These are phyloP conservation scores for Colletotrichum sp. DNA, from an alignment of 2,329 filamentous ascomycete species.

Conservation along the genomic window DNA sequence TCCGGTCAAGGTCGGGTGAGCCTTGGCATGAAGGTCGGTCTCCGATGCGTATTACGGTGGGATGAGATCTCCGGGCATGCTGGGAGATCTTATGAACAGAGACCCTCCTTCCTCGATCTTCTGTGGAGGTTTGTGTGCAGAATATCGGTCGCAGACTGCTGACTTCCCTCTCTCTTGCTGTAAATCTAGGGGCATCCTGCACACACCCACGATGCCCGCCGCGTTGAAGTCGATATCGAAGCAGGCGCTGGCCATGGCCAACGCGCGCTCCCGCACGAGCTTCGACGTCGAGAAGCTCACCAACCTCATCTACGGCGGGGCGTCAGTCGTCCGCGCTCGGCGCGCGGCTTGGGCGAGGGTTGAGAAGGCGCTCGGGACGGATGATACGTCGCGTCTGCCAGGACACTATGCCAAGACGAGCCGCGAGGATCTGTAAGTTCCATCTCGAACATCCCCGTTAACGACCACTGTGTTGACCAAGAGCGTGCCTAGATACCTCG, in stretches of 20 bases:
- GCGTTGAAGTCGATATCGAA: not conserved
- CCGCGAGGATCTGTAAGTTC: not conserved
- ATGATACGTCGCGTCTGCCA: not conserved
- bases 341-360: not conserved
- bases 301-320: not conserved
- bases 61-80: rapidly evolving
- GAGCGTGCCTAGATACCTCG: not conserved
- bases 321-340: not conserved
- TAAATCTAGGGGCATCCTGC: too few relatives aligned
- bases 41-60: not conserved
- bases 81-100: not conserved
- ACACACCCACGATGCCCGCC: too few relatives aligned
- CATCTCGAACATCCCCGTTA: not conserved
- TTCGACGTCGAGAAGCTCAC: not conserved
- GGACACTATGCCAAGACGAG: not conserved
- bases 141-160: too few relatives aligned
- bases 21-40: rapidly evolving
- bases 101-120: not conserved
- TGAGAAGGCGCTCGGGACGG: not conserved
- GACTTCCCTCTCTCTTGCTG: too few relatives aligned
- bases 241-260: not conserved
- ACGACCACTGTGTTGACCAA: too few relatives aligned
- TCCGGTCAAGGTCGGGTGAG: not conserved
- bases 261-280: not conserved
- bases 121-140: too few relatives aligned